Percentiles rank a stretch among this genome's conserved stretches.
phyloP scores from a whole-genome alignment of 352 stramenopile species.

The Globisporangium sylvaticum region DNA sequence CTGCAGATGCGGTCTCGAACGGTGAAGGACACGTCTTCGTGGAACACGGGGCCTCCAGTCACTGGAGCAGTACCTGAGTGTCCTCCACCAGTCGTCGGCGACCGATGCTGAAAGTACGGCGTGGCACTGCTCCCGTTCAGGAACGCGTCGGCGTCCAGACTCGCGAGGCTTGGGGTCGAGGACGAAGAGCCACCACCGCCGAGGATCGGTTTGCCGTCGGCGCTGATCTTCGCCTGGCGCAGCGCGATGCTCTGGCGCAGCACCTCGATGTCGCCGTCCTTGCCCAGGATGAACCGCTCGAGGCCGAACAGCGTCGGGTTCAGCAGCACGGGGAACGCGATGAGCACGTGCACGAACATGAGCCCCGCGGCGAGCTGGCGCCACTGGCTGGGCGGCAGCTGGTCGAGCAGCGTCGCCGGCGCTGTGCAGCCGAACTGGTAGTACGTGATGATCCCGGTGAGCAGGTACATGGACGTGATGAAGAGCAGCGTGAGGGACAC shows the following conservation, averaged over 20 bases:
- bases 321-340: slow-evolving; percentile 61
- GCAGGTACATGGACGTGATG: slow-evolving; percentile 69
- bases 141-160: slow-evolving; percentile 42
- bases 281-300: slow-evolving; percentile 56
- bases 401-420: slow-evolving; percentile 48
- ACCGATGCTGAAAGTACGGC: slow-evolving; percentile 33
- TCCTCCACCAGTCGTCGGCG: slow-evolving; percentile 15
- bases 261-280: slow-evolving; percentile 54
- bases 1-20: slow-evolving; percentile 42
- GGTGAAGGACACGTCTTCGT: slow-evolving; percentile 29
- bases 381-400: slow-evolving; percentile 33
- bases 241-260: slow-evolving; percentile 43
- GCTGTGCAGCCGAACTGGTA: slow-evolving; percentile 70
- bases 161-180: slow-evolving; percentile 23
- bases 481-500: slow-evolving; percentile 64
- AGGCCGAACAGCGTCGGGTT: slow-evolving; percentile 64
- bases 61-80: slow-evolving; percentile 9
- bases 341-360: slow-evolving; percentile 60
- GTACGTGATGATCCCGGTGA: slow-evolving; percentile 64
- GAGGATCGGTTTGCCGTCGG: slow-evolving; percentile 43
- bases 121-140: slow-evolving; percentile 39
- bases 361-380: slow-evolving; percentile 31
- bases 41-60: not conserved
- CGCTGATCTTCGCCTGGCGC: slow-evolving; percentile 24
- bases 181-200: not conserved